Percentiles rank a stretch among this genome's conserved stretches.
These are phyloP conservation scores for Magnolia changhungtana DNA, from an alignment of 164 flowering plant genomes.

Conservation along the genomic window DNA sequence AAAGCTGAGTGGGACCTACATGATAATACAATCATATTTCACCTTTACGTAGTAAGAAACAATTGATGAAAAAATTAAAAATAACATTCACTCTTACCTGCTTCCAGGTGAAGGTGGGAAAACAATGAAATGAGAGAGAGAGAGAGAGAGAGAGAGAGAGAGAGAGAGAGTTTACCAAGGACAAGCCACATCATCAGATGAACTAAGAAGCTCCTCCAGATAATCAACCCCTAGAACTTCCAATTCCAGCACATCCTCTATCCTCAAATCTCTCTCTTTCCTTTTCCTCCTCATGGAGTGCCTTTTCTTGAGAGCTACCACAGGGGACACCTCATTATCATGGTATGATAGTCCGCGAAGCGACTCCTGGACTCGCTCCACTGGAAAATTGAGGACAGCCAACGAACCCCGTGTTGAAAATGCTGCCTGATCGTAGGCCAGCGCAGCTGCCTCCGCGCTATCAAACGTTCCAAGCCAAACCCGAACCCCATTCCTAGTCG, in stretches of 20 bases:
- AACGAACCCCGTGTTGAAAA: constrained; percentile 45
- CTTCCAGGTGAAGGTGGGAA: too few species aligned
- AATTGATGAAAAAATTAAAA: too few species aligned
- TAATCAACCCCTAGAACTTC: constrained; percentile 58
- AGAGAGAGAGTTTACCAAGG: constrained; percentile 5
- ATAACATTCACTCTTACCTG: too few species aligned
- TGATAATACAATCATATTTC: too few species aligned
- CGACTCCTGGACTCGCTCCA: constrained; percentile 44
- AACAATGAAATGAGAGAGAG: too few species aligned
- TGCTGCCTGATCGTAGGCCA: constrained; percentile 76
- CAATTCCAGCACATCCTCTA: constrained; percentile 40
- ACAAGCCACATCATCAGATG: constrained; percentile 13
- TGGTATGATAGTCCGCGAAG: constrained; percentile 34
- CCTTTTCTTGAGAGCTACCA: constrained; percentile 46
- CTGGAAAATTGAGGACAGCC: constrained; percentile 59
- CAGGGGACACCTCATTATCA: constrained; percentile 52
- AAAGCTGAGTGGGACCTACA: too few species aligned
- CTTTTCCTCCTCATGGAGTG: constrained; percentile 44
- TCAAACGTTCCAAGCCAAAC: constrained; percentile 84
- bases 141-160: neutral
- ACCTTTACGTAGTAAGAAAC: too few species aligned
- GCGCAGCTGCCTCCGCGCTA: constrained; percentile 67
- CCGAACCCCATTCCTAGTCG: constrained; percentile 59
- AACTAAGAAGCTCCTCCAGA: constrained; percentile 48
- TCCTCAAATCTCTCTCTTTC: constrained; percentile 9